These are phyloP conservation scores for Syncephalastrum contaminatum DNA, from an alignment of 371 early-diverging fungal species.

Conservation along the genomic window DNA sequence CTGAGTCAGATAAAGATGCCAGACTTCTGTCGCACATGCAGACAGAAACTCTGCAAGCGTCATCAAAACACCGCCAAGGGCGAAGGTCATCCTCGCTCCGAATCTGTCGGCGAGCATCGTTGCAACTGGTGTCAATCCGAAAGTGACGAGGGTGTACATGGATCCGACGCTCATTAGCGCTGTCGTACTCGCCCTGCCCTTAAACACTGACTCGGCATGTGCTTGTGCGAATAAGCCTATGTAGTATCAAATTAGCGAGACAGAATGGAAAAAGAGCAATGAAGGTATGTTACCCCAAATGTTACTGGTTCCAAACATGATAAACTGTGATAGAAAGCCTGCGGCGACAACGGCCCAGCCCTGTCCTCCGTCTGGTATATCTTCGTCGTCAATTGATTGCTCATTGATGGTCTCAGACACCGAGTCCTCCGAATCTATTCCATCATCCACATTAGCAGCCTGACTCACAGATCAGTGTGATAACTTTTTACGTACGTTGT, in stretches of 20 bases:
- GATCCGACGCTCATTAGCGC: conserved; percentile 53
- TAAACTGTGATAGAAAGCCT: conserved; percentile 34
- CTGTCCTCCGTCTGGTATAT: conserved; percentile 41
- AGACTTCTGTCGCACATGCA: conserved; percentile 42
- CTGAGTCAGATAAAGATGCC: conserved; percentile 61
- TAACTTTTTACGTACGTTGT: no score
- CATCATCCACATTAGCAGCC: no score
- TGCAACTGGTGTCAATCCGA: conserved; percentile 41
- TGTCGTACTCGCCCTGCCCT: conserved; percentile 37
- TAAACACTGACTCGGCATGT: conserved; percentile 24
- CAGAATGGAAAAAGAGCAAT: not conserved
- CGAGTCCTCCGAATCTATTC: no score
- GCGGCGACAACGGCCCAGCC: conserved; percentile 38
- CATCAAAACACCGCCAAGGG: conserved; percentile 44
- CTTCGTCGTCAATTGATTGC: not conserved
- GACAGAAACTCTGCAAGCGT: conserved; percentile 47
- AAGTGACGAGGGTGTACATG: conserved; percentile 34
- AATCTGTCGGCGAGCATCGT: conserved; percentile 30
- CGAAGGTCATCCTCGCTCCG: conserved; percentile 36
- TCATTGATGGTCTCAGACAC: no score
- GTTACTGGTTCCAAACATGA: conserved; percentile 36
- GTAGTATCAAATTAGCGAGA: no score
- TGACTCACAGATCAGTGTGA: no score
- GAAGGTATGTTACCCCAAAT: conserved; percentile 34
- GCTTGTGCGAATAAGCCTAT: conserved; percentile 40